These are phyloP conservation scores for Diutina siamensis DNA, from an alignment of 1,139 yeast genomes.

Conservation along the genomic window DNA sequence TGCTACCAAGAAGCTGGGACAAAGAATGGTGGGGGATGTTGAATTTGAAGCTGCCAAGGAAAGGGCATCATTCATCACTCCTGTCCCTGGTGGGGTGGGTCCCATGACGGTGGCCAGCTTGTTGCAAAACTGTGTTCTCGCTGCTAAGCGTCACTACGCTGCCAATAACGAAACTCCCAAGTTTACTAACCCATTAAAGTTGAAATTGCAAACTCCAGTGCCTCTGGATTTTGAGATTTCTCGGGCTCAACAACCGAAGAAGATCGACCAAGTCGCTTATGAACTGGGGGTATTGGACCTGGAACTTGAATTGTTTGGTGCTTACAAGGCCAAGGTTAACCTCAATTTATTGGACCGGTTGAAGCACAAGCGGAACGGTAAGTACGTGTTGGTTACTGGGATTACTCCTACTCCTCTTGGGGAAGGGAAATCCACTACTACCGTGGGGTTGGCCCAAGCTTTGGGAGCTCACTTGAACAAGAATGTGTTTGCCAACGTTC, in stretches of 20 bases:
- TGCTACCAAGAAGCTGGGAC: slow-evolving; percentile 66
- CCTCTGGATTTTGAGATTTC: slow-evolving; percentile 94
- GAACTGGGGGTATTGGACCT: slow-evolving; percentile 76
- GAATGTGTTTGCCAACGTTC: slow-evolving; percentile 85
- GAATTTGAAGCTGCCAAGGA: slow-evolving; percentile 52
- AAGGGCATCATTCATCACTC: slow-evolving; percentile 66
- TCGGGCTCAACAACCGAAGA: slow-evolving; percentile 79
- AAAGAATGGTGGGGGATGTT: slow-evolving; percentile 87
- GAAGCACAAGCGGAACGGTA: slow-evolving; percentile 45
- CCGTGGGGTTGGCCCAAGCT: slow-evolving; percentile 94
- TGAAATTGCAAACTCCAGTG: slow-evolving; percentile 64
- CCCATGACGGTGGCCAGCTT: slow-evolving; percentile 99
- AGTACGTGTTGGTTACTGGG: slow-evolving; percentile 89
- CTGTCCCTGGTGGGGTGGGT: slow-evolving; percentile 99
- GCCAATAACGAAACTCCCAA: slow-evolving; percentile 31
- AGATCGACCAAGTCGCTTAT: slow-evolving; percentile 65
- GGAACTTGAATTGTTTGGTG: slow-evolving; percentile 87
- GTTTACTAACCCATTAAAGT: slow-evolving; percentile 46
- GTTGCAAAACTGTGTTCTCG: slow-evolving; percentile 71
- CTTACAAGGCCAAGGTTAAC: slow-evolving; percentile 84
- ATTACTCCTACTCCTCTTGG: slow-evolving; percentile 98
- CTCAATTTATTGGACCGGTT: slow-evolving; percentile 5
- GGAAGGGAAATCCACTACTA: slow-evolving; percentile 96
- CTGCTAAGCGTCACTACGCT: slow-evolving; percentile 45
- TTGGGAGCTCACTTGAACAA: slow-evolving; percentile 76